phyloP scores from a whole-genome alignment of 2,329 filamentous ascomycete genomes.

The Acephala macrosclerotiorum region DNA sequence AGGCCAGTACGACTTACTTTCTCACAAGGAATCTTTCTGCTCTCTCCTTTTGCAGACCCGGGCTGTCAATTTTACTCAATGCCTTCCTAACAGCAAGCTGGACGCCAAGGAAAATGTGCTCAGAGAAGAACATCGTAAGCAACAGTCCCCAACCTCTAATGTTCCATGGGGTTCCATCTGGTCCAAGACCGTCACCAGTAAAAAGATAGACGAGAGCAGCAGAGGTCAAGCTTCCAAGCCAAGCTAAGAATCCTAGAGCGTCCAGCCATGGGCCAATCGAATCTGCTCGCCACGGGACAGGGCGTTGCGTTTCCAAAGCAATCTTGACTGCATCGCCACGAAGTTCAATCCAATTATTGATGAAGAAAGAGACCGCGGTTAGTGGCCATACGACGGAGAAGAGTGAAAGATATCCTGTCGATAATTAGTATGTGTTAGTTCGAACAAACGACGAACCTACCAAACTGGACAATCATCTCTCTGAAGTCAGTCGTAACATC shows the following conservation, averaged over 20 bases:
- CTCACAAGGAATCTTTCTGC: slow-evolving; percentile 82
- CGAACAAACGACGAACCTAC: slow-evolving; percentile 46
- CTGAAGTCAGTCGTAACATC: slow-evolving; percentile 90
- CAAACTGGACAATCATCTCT: slow-evolving; percentile 89
- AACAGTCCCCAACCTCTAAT: slow-evolving; percentile 84
- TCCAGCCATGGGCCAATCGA: slow-evolving; percentile 94
- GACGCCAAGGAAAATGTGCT: slow-evolving; percentile 87
- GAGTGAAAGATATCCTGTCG: slow-evolving; percentile 80
- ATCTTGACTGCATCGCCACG: slow-evolving; percentile 96
- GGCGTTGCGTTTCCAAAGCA: slow-evolving; percentile 85
- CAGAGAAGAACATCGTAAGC: slow-evolving; percentile 81
- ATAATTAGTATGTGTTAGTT: slow-evolving; percentile 37
- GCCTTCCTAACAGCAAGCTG: slow-evolving; percentile 76
- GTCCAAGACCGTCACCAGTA: slow-evolving; percentile 70
- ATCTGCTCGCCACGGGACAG: slow-evolving; percentile 88
- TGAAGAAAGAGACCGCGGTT: slow-evolving; percentile 85
- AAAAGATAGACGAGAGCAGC: slow-evolving; percentile 92
- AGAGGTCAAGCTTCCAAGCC: slow-evolving; percentile 89
- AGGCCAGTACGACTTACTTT: slow-evolving; percentile 63
- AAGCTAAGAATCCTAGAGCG: slow-evolving; percentile 86
- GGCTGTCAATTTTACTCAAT: slow-evolving; percentile 83
- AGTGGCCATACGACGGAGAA: slow-evolving; percentile 96
- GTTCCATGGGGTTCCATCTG: slow-evolving; percentile 69
- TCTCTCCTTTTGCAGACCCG: slow-evolving; percentile 84
- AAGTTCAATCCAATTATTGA: slow-evolving; percentile 97